A percentile compares a stretch with the other conserved stretches of the same genome.
These are phyloP conservation scores for Ceratocystis lukuohia DNA, from an alignment of 2,329 filamentous ascomycete species.

Conservation along the genomic window DNA sequence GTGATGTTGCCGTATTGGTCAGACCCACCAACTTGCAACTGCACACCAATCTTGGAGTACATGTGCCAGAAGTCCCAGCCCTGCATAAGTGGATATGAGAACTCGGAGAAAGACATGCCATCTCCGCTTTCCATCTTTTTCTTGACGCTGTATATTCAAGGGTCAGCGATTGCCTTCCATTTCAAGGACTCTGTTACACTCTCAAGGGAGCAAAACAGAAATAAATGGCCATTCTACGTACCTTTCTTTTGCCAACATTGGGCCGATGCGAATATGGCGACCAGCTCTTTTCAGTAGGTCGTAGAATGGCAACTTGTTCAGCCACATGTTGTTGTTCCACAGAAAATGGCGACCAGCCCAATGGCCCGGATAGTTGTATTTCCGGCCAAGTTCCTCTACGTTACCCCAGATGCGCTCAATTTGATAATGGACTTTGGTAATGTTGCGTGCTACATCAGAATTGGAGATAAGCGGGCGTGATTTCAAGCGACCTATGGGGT, in stretches of 20 bases:
- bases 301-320: constrained; percentile 55
- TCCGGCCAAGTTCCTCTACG: constrained; percentile 51
- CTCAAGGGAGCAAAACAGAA: not conserved
- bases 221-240: constrained; percentile 33
- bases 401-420: constrained; percentile 61
- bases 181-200: not conserved
- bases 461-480: constrained; percentile 42
- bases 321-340: constrained; percentile 75
- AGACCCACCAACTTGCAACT: constrained; percentile 85
- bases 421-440: constrained; percentile 55
- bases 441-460: constrained; percentile 46
- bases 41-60: constrained; percentile 51
- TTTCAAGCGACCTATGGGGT: constrained; percentile 57
- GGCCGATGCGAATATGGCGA: constrained; percentile 59
- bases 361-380: constrained; percentile 49
- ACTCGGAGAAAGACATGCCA: constrained; percentile 89
- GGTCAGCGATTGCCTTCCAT: constrained; percentile 21
- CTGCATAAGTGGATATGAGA: constrained; percentile 84
- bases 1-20: constrained; percentile 97
- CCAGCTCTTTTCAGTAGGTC: constrained; percentile 67
- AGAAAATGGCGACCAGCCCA: constrained; percentile 55
- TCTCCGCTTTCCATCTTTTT: constrained; percentile 71
- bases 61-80: constrained; percentile 95
- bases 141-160: constrained; percentile 44
- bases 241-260: constrained; percentile 83